Evolutionary conservation across 331 rosid genomes (phyloP).

Genomic region (Malus hybrid): DNA sequence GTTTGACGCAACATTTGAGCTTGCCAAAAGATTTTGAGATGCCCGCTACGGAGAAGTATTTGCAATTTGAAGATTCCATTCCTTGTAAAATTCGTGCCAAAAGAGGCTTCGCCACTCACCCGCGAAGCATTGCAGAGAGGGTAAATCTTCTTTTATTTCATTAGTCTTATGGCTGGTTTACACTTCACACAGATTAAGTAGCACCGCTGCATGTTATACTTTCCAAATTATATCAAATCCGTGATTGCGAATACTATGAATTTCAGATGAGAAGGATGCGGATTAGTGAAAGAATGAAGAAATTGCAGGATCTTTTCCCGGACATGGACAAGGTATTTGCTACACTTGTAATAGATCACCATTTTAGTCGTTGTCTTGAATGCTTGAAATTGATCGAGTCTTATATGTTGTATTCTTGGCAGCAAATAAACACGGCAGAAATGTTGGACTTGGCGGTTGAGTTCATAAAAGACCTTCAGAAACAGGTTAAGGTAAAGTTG

Average conservation of each 20-base stretch:
- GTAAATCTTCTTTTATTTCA: constrained; percentile 33
- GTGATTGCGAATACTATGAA: neutral
- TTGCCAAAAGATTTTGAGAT: constrained; percentile 48
- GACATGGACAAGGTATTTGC: constrained; percentile 63
- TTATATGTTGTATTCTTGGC: constrained; percentile 13
- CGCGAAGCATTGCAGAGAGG: constrained; percentile 97
- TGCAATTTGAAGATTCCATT: constrained; percentile 53
- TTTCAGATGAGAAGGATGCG: constrained; percentile 74
- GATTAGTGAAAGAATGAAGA: constrained; percentile 87
- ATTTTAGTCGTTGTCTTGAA: too few relatives aligned
- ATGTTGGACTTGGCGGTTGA: constrained; percentile 76
- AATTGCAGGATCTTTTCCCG: constrained; percentile 69
- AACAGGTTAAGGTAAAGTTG: constrained; percentile 65
- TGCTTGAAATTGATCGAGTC: neutral
- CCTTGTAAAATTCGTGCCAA: constrained; percentile 85
- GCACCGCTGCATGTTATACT: neutral
- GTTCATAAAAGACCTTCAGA: constrained; percentile 67
- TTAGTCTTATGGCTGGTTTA: neutral
- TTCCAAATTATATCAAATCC: neutral
- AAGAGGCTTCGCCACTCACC: constrained; percentile 95
- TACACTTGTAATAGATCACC: neutral
- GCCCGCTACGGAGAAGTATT: constrained; percentile 37
- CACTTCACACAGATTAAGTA: neutral
- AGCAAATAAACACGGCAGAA: constrained; percentile 89
- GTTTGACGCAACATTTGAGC: constrained; percentile 66